Base-by-base conservation (phyloP, 352 stramenopile species). In the Phytopythium aichiense region DNA sequence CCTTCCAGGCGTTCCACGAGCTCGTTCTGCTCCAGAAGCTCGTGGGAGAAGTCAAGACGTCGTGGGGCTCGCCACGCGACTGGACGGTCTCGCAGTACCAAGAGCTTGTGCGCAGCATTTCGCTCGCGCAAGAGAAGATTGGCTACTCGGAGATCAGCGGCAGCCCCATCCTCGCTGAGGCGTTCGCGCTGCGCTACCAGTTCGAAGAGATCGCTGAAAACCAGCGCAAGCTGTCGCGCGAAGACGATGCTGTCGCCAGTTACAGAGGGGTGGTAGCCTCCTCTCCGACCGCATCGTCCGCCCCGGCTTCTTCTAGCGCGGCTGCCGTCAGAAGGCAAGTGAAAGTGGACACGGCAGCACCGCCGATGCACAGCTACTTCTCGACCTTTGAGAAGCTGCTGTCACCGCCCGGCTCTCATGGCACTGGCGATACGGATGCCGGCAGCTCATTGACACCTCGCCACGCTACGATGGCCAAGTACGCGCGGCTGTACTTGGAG, bases 401-500 rank as follows among this genome's bases (percentile, higher is more conserved):
- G 31, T 63, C 57, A 56, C 53, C 49, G 25, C 48, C 57, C 30
- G 16, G 22, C 15, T 55, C 25, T 7, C 50, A 60, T 52, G 20
- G 7, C 15, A 16, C 22, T 22, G 58, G 15, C 9, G 51, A 64
- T 18, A 55, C 60, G 16, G 42, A 64, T 12, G 11, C 4, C 12
- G 35, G 31, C 5, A 55, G 45, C 28, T 61, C 66, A 3, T 57
- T 91, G 53, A 90, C 84, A 15, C 84, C 84, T 18, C 80, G 84
- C 1, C 85, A 75, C 43, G 73, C 81, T 2, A 93, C 84, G 20
- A 69, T 91, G 23, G 74, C 80, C n/a, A 93, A 93, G 61, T 93
- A 93, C 52, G 80, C 79, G 18, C 79, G 89, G 25, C 54, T 93
- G 28, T 93, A 91, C 65, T 51, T 91, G 3, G 66, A 79, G 65